phyloP scores from a whole-genome alignment of 257 asterid genomes.

The Fraxinus pennsylvanica region DNA sequence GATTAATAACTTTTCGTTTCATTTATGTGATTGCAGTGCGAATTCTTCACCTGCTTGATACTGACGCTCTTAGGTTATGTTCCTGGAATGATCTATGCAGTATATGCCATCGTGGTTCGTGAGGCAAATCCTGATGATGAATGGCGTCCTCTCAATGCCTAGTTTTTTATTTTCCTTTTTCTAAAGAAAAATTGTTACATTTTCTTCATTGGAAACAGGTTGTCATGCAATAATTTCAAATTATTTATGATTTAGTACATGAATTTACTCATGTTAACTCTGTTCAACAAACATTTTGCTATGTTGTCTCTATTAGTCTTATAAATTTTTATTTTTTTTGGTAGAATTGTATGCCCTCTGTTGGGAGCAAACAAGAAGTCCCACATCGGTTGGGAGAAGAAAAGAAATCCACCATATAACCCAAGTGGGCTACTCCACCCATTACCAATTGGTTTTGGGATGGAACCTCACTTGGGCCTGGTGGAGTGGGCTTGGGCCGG shows the following conservation, averaged over 20 bases:
- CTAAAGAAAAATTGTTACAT: neutral
- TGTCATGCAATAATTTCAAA: neutral
- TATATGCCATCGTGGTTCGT: slow-evolving; percentile 56
- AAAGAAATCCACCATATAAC: too few relatives aligned
- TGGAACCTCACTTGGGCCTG: too few relatives aligned
- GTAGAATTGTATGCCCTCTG: neutral
- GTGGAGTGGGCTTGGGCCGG: too few relatives aligned
- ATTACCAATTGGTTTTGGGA: too few relatives aligned
- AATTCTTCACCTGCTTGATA: slow-evolving; percentile 55
- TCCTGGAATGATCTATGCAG: slow-evolving; percentile 64
- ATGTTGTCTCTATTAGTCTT: too few relatives aligned
- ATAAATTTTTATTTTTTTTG: neutral
- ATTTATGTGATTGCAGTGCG: slow-evolving; percentile 45
- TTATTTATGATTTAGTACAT: neutral
- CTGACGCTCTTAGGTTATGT: slow-evolving; percentile 60
- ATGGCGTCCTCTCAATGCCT: slow-evolving; percentile 43
- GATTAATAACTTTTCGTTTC: too few relatives aligned
- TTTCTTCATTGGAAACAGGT: neutral
- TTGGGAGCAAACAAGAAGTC: too few relatives aligned
- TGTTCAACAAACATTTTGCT: too few relatives aligned
- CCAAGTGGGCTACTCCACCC: too few relatives aligned
- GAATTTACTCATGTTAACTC: neutral
- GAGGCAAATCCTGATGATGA: slow-evolving; percentile 31
- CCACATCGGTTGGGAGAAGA: too few relatives aligned
- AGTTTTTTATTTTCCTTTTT: neutral